These are phyloP conservation scores for Groenewaldozyma auringiensis DNA, from an alignment of 1,139 yeast genomes.

Conservation along the genomic window DNA sequence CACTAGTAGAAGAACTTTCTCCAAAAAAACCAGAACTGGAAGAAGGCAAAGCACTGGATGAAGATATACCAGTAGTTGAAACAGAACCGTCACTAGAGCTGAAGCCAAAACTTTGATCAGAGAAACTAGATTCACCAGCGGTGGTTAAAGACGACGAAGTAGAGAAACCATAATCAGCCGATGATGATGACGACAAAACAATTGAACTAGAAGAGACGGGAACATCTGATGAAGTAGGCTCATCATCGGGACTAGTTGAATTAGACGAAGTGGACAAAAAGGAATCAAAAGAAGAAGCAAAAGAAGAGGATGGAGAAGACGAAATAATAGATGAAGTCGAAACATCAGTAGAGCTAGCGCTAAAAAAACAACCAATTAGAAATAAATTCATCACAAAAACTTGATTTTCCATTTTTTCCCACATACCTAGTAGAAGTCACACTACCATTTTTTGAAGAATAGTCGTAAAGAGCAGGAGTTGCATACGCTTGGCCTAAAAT, in stretches of 20 bases:
- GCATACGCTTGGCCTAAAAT: not conserved
- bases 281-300: slow-evolving; percentile 14
- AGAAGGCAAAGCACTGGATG: not conserved
- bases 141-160: not conserved
- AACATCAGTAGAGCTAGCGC: slow-evolving; percentile 13
- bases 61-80: not conserved
- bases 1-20: not conserved
- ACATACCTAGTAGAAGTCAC: not conserved
- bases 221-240: not conserved
- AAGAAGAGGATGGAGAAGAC: slow-evolving; percentile 11
- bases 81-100: not conserved
- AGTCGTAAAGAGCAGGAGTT: not conserved
- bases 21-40: not conserved
- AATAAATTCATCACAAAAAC: too few relatives aligned
- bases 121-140: too few relatives aligned
- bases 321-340: not conserved
- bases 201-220: not conserved
- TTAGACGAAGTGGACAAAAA: slow-evolving; percentile 5
- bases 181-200: not conserved
- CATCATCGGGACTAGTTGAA: not conserved
- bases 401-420: too few relatives aligned
- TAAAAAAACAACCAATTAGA: slow-evolving; percentile 8
- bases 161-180: too few relatives aligned
- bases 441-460: not conserved
- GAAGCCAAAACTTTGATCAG: too few relatives aligned